Evolutionary conservation across 495 filamentous ascomycete species (phyloP), one percentile per base, ranked within the genome.

Genomic region (Neurospora sp.): DNA sequence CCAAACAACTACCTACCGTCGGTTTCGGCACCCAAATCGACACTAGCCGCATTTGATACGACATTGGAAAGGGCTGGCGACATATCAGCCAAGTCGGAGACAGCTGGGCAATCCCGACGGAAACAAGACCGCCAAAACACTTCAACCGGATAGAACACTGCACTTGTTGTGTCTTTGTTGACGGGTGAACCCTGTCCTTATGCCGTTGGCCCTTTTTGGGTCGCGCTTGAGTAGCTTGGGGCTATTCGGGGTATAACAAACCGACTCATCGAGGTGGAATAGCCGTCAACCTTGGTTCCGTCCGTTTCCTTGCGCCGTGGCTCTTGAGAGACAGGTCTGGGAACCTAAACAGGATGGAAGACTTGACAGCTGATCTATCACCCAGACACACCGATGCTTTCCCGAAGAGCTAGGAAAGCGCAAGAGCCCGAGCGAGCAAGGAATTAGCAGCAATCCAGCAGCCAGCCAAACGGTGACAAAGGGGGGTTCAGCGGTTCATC

Each of bases 231-330:
- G 27, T 61, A 61, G 22, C 53, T 61, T 31, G 27, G 53, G 73
- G 69, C 70, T 40, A 65, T 65, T 77, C 71, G 74, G 78, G 78
- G 41, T 79, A 78, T 79, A 79, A 76, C 59, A 73, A 40, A 22
- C 27, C 41, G 27, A 70, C 40, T 72, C 76, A 77, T 72, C 40
- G 68, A 44, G 74, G 41, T 35, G 73, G 71, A 73, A 78, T 78
- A 77, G 78, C 76, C 79, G 75, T 78, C 59, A 73, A 79, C 76
- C 76, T 76, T 78, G 79, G 76, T 75, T 75, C 69, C 22, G 20
- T 68, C 72, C 70, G 73, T 78, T 77, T 75, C 68, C 70, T 75
- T 37, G 45, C 61, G 68, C 72, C 71, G 53, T 37, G 73, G 37
- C 69, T 37, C 72, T 72, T 72, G 71, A 75, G 70, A 68, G 75